A percentile compares a stretch with the other conserved stretches of the same genome.
Evolutionary conservation across 2,329 filamentous ascomycete genomes (phyloP).

Genomic region (Blumeriella jaapii): DNA sequence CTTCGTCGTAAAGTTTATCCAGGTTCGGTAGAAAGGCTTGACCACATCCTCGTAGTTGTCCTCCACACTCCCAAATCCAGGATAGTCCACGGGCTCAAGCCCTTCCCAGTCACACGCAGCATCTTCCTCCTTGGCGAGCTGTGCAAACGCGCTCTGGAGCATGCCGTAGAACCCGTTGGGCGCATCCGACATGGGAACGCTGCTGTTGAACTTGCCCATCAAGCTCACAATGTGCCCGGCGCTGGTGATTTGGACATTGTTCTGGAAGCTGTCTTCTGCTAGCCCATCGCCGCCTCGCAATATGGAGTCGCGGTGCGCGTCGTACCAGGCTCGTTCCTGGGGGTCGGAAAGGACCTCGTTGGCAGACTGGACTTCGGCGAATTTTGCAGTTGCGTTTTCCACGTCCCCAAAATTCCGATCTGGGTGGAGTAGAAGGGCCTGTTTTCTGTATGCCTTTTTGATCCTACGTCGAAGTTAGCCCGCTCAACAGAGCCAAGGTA

Average conservation of each 20-base stretch:
- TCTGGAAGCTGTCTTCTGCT: conserved; percentile 42
- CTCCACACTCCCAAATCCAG: conserved; percentile 67
- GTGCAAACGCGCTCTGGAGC: conserved; percentile 64
- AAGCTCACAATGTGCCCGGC: conserved; percentile 67
- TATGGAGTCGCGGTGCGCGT: conserved; percentile 82
- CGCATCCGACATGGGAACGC: conserved; percentile 69
- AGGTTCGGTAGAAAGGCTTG: conserved; percentile 68
- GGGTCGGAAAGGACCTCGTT: conserved; percentile 95
- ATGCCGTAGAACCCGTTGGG: conserved; percentile 77
- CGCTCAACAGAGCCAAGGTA: no score
- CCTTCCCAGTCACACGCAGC: conserved; percentile 60
- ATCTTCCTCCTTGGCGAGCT: conserved; percentile 69
- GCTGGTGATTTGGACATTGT: conserved; percentile 66
- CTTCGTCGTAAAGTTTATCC: conserved; percentile 70
- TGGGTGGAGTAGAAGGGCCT: conserved; percentile 86
- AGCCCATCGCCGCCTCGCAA: conserved; percentile 39
- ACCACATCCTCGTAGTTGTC: conserved; percentile 69
- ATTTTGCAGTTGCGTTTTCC: conserved; percentile 70
- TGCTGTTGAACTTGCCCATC: conserved; percentile 69
- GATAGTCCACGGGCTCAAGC: conserved; percentile 53
- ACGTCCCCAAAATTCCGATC: conserved; percentile 86
- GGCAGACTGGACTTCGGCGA: conserved; percentile 85
- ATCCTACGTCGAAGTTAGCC: conserved; percentile 42
- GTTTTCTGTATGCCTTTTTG: conserved; percentile 83
- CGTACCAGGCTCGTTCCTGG: conserved; percentile 95